Conservation (phyloP, 208 protist species). For the Entamoeba histolytica region DNA sequence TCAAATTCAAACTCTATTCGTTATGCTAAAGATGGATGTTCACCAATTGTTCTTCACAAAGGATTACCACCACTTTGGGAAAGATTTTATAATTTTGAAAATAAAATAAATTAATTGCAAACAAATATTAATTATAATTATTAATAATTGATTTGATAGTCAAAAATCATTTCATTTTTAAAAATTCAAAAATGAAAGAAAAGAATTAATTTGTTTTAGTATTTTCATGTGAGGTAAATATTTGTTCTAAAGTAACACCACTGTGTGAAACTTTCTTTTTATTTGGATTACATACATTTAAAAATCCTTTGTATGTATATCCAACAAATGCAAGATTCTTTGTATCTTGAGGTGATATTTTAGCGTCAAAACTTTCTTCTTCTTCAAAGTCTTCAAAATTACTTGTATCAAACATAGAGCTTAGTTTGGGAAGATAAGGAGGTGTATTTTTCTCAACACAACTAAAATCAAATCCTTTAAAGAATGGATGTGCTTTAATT, state of each 20-base stretch:
- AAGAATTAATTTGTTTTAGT: too few relatives aligned
- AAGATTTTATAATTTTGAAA: too few relatives aligned
- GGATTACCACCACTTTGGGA: too few relatives aligned
- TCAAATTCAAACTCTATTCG: too few relatives aligned
- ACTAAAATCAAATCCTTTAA: conserved; percentile 9
- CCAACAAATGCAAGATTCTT: background rate
- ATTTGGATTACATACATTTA: background rate
- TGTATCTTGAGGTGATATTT: background rate
- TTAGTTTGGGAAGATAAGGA: background rate
- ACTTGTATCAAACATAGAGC: background rate
- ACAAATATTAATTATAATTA: too few relatives aligned
- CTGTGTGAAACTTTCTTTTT: background rate
- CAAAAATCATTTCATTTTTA: too few relatives aligned
- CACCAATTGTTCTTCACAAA: too few relatives aligned
- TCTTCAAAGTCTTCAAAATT: background rate
- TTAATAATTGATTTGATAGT: too few relatives aligned
- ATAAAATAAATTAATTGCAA: too few relatives aligned
- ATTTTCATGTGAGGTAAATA: background rate
- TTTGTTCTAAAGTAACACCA: background rate
- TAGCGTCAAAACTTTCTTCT: background rate
- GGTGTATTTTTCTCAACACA: background rate
- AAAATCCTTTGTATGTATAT: background rate
- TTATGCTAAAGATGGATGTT: too few relatives aligned
- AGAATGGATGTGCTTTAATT: conserved; percentile 43
- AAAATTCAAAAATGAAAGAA: too few relatives aligned